Percentiles rank a stretch among this genome's conserved stretches.
Conservation (phyloP, 2,329 filamentous ascomycete genomes). For the Trichoderma citrinoviride region DNA sequence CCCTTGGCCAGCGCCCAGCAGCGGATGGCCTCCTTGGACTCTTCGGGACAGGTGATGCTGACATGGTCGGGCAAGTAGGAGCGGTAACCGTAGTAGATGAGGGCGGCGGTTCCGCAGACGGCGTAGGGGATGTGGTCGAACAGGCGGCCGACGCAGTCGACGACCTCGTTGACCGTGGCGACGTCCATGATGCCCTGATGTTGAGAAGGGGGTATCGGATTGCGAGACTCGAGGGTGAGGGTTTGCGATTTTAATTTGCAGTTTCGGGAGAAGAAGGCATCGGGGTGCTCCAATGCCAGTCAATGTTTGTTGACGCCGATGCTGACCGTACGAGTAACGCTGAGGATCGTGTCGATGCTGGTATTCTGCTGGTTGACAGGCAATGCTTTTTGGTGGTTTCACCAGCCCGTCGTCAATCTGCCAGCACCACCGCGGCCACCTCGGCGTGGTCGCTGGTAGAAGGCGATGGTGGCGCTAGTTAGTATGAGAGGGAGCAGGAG, state of each 20-base stretch:
- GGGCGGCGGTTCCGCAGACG: slow-evolving; percentile 45
- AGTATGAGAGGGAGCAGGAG: background rate
- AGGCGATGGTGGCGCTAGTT: background rate
- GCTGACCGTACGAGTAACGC: slow-evolving; percentile 3
- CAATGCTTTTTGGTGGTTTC: background rate
- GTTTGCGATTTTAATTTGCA: background rate
- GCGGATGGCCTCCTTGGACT: slow-evolving; percentile 37
- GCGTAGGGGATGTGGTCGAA: slow-evolving; percentile 47
- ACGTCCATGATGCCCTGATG: slow-evolving; percentile 27
- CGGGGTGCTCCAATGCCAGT: background rate
- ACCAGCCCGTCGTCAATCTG: background rate
- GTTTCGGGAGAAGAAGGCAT: background rate
- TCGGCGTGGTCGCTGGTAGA: background rate
- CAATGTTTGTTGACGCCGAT: background rate
- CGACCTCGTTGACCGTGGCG: slow-evolving; percentile 37
- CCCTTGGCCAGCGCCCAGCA: slow-evolving; percentile 42
- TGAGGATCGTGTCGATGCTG: too few relatives aligned
- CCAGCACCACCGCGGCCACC: slow-evolving; percentile 15
- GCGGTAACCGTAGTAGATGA: slow-evolving; percentile 44
- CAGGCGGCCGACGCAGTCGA: slow-evolving; percentile 39
- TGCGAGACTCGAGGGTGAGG: background rate
- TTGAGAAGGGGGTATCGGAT: background rate
- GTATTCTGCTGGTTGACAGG: slow-evolving; percentile 10
- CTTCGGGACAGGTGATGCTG: slow-evolving; percentile 42
- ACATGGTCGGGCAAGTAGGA: slow-evolving; percentile 34